A percentile compares a stretch with the other conserved stretches of the same genome.
These are phyloP conservation scores for Fusarium irregulare DNA, from an alignment of 2,329 filamentous ascomycete species.

Conservation along the genomic window DNA sequence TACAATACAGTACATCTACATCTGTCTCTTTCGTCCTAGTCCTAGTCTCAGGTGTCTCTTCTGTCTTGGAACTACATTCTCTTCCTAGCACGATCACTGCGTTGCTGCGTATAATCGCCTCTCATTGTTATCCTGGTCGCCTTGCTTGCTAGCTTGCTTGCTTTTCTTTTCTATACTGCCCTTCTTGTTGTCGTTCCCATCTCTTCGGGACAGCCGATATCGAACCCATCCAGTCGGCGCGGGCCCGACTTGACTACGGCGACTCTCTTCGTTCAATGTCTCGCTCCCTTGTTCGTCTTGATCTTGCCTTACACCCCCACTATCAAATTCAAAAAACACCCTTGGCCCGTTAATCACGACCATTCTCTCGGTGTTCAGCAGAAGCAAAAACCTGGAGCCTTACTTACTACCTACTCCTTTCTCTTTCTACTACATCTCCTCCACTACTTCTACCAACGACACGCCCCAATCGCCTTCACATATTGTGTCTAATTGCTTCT, in stretches of 20 bases:
- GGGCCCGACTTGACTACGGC: slow-evolving; percentile 36
- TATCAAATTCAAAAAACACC: slow-evolving; percentile 17
- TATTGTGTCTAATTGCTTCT: slow-evolving; percentile 46
- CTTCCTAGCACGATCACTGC: slow-evolving; percentile 9
- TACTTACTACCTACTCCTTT: slow-evolving; percentile 34
- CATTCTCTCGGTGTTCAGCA: slow-evolving; percentile 27
- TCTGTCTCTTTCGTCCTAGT: slow-evolving; percentile 15
- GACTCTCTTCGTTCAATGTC: slow-evolving; percentile 33
- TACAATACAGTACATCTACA: neutral
- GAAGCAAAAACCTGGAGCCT: slow-evolving; percentile 33
- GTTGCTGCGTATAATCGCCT: slow-evolving; percentile 21
- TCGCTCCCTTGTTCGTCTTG: slow-evolving; percentile 36
- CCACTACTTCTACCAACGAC: slow-evolving; percentile 28
- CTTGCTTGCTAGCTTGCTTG: slow-evolving; percentile 17
- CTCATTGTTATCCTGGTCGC: neutral
- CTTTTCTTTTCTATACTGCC: slow-evolving; percentile 22
- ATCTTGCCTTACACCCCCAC: slow-evolving; percentile 38
- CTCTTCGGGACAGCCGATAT: slow-evolving; percentile 40
- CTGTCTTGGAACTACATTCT: slow-evolving; percentile 20
- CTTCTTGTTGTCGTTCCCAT: slow-evolving; percentile 44
- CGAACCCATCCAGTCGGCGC: slow-evolving; percentile 43
- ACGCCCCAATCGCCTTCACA: slow-evolving; percentile 37
- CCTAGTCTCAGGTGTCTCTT: slow-evolving; percentile 11
- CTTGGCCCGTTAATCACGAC: slow-evolving; percentile 33
- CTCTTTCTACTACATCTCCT: slow-evolving; percentile 16